Evolutionary conservation across 179 eudicot species (phyloP).

Genomic region (Beta corolliflora): DNA sequence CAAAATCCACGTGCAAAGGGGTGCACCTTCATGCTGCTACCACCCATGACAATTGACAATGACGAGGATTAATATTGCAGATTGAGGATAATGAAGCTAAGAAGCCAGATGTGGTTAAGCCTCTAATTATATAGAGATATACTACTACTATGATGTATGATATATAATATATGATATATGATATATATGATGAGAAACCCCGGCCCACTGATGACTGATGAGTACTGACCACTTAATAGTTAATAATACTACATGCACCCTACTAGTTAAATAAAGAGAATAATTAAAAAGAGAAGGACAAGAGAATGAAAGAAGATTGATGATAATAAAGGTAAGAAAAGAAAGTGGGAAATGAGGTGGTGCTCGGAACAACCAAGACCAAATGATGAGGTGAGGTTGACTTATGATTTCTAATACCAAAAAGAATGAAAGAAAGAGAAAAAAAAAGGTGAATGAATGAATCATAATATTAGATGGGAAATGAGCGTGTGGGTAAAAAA

Average conservation of each 20-base stretch:
- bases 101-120: neutral
- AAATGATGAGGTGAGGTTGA: constrained; percentile 97
- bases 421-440: constrained; percentile 32
- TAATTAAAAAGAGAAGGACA: neutral
- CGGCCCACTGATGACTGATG: neutral
- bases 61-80: neutral
- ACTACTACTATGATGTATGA: neutral
- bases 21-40: constrained; percentile 74
- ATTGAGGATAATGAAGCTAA: neutral
- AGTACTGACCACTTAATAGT: neutral
- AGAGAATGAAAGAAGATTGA: constrained; percentile 29
- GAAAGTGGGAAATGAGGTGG: constrained; percentile 66
- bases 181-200: neutral
- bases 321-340: constrained; percentile 21
- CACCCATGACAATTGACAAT: constrained; percentile 52
- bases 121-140: constrained; percentile 16
- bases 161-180: neutral
- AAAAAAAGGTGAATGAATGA: neutral
- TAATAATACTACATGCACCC: neutral
- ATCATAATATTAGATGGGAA: constrained; percentile 6
- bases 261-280: neutral
- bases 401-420: constrained; percentile 50
- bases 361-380: constrained; percentile 73
- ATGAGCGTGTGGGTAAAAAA: constrained; percentile 28
- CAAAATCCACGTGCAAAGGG: constrained; percentile 71